Evolutionary conservation across 1,139 yeast genomes (phyloP).

Genomic region (Magnusiomyces paraingens): DNA sequence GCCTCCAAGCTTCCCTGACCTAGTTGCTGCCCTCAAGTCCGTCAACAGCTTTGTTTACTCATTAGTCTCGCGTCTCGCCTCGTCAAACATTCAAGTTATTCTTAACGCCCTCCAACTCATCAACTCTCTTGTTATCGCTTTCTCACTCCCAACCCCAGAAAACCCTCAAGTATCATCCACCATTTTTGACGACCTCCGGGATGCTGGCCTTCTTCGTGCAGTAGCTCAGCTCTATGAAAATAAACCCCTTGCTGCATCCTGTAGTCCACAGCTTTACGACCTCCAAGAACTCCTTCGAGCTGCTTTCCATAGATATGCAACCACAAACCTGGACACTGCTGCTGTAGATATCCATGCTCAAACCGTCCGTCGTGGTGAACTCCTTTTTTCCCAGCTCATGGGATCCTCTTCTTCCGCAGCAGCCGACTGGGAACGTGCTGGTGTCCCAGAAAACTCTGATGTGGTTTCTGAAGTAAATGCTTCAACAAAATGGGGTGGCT

Average conservation of each 20-base stretch:
- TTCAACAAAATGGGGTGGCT: slow-evolving; percentile 27
- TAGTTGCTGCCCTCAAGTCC: slow-evolving; percentile 19
- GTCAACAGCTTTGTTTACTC: slow-evolving; percentile 21
- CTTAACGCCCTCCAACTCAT: slow-evolving; percentile 25
- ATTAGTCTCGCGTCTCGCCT: slow-evolving; percentile 21
- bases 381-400: slow-evolving; percentile 22
- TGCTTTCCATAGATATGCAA: slow-evolving; percentile 22
- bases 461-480: slow-evolving; percentile 25
- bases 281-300: slow-evolving; percentile 28
- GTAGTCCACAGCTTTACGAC: slow-evolving; percentile 26
- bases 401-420: slow-evolving; percentile 20
- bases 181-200: slow-evolving; percentile 22
- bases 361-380: slow-evolving; percentile 21
- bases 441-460: slow-evolving; percentile 21
- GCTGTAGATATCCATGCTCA: slow-evolving; percentile 19
- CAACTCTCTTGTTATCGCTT: slow-evolving; percentile 23
- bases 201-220: slow-evolving; percentile 25
- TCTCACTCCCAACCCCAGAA: slow-evolving; percentile 20
- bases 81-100: slow-evolving; percentile 24
- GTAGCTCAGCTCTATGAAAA: slow-evolving; percentile 25
- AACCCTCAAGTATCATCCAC: slow-evolving; percentile 20
- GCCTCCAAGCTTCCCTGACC: slow-evolving; percentile 20
- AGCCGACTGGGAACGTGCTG: slow-evolving; percentile 28
- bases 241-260: slow-evolving; percentile 24
- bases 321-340: slow-evolving; percentile 18